Percentiles rank a stretch among this genome's conserved stretches.
Evolutionary conservation across 345 rosid genomes (phyloP).

Genomic region (Gossypium australe): DNA sequence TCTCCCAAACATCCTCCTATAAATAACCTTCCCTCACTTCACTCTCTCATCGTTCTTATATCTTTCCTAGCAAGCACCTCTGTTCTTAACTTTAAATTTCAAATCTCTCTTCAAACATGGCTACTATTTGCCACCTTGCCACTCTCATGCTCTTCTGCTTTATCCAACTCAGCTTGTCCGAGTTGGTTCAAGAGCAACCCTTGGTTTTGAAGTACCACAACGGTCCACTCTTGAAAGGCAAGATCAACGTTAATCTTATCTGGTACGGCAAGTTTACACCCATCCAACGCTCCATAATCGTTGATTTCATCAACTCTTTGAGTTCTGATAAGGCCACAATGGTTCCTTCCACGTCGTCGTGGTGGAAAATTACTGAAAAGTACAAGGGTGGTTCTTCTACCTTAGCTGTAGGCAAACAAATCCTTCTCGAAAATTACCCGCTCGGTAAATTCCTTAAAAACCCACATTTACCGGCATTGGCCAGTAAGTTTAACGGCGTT

Average conservation of each 20-base stretch:
- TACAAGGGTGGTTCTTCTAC: constrained; percentile 49
- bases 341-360: constrained; percentile 51
- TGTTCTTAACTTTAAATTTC: not conserved
- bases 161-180: constrained; percentile 28
- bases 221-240: constrained; percentile 60
- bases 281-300: constrained; percentile 65
- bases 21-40: constrained; percentile 1
- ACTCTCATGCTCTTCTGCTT: constrained; percentile 20
- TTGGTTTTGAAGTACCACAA: constrained; percentile 62
- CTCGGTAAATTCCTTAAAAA: constrained; percentile 53
- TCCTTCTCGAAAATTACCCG: constrained; percentile 50
- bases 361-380: constrained; percentile 86
- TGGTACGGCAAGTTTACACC: constrained; percentile 87
- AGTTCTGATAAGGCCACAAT: constrained; percentile 17
- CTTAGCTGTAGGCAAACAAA: constrained; percentile 49
- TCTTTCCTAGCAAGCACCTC: not conserved
- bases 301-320: constrained; percentile 75
- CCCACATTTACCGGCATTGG: constrained; percentile 49
- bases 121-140: constrained; percentile 34
- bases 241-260: constrained; percentile 54
- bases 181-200: constrained; percentile 72
- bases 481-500: constrained; percentile 34
- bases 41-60: not conserved
- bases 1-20: constrained; percentile 13
- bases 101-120: constrained; percentile 24